Percentiles rank a stretch among this genome's conserved stretches.
phyloP scores from a whole-genome alignment of 352 stramenopile species.

The Phytophthora sansomeana region DNA sequence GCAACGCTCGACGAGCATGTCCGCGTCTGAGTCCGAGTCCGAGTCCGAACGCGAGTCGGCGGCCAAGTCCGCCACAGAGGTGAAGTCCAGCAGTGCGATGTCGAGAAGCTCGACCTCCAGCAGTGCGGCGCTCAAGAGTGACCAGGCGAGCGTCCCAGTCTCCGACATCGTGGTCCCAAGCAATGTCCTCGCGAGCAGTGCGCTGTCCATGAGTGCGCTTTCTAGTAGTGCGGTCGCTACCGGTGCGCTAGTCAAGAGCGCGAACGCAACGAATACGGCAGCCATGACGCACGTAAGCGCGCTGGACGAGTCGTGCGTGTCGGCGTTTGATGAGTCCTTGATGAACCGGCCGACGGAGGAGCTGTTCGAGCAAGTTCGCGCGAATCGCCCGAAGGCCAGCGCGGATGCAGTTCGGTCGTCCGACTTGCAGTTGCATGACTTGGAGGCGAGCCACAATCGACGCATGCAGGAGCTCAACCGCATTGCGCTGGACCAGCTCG shows the following conservation, averaged over 20 bases:
- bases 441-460: slow-evolving; percentile 54
- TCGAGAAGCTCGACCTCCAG: slow-evolving; percentile 6
- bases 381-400: slow-evolving; percentile 30
- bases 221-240: not conserved
- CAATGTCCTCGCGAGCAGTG: not conserved
- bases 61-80: not conserved
- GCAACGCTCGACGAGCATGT: not conserved
- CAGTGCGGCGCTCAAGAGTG: not conserved
- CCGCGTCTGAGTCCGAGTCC: not conserved
- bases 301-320: slow-evolving; percentile 34
- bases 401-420: slow-evolving; percentile 36
- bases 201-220: not conserved
- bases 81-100: not conserved
- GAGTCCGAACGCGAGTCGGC: not conserved
- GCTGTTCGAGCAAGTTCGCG: slow-evolving; percentile 54
- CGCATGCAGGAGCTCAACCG: slow-evolving; percentile 69
- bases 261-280: slow-evolving; percentile 32
- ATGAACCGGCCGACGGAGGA: slow-evolving; percentile 57
- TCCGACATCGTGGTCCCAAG: not conserved
- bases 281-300: slow-evolving; percentile 23
- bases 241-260: slow-evolving; percentile 17
- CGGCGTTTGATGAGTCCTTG: slow-evolving; percentile 52
- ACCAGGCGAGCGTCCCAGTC: slow-evolving; percentile 1
- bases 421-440: slow-evolving; percentile 43
- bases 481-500: slow-evolving; percentile 57